These are phyloP conservation scores for Phaeoacremonium minimum DNA, from an alignment of 2,329 filamentous ascomycete species.

Conservation along the genomic window DNA sequence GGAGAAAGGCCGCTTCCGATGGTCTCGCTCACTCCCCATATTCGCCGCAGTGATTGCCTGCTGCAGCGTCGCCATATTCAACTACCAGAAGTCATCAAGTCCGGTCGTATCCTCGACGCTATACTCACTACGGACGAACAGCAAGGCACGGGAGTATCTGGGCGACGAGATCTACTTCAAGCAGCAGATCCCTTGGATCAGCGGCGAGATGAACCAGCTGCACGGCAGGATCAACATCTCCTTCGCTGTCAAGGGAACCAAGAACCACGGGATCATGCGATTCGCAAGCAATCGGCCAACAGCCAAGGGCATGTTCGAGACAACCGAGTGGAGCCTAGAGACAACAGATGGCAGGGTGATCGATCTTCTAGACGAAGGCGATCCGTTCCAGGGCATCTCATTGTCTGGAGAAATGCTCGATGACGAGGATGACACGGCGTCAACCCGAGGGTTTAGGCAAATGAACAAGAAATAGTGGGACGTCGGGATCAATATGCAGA, in stretches of 20 bases:
- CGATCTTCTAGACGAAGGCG: constrained; percentile 67
- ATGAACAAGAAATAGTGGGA: constrained; percentile 32
- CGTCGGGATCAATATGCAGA: no score
- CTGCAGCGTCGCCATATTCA: constrained; percentile 87
- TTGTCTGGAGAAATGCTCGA: constrained; percentile 21
- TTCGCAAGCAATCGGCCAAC: constrained; percentile 71
- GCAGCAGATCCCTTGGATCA: constrained; percentile 76
- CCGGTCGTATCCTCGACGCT: constrained; percentile 83
- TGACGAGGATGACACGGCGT: constrained; percentile 25
- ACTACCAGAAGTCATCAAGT: constrained; percentile 94
- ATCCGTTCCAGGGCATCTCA: constrained; percentile 62
- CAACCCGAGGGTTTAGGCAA: constrained; percentile 47
- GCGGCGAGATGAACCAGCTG: constrained; percentile 86
- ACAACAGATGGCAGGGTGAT: constrained; percentile 56
- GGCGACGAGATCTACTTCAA: constrained; percentile 86
- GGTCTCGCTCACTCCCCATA: constrained; percentile 72
- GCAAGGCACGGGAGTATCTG: constrained; percentile 68
- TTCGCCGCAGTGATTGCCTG: constrained; percentile 70
- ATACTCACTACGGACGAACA: constrained; percentile 83
- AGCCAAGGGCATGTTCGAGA: constrained; percentile 68
- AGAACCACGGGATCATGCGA: constrained; percentile 66
- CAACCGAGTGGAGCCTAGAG: constrained; percentile 83
- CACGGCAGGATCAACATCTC: constrained; percentile 84
- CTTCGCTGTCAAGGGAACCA: constrained; percentile 82
- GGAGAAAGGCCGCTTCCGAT: constrained; percentile 46